Conservation (phyloP, 768 basidiomycete species). For the Suillus hirtellus region DNA sequence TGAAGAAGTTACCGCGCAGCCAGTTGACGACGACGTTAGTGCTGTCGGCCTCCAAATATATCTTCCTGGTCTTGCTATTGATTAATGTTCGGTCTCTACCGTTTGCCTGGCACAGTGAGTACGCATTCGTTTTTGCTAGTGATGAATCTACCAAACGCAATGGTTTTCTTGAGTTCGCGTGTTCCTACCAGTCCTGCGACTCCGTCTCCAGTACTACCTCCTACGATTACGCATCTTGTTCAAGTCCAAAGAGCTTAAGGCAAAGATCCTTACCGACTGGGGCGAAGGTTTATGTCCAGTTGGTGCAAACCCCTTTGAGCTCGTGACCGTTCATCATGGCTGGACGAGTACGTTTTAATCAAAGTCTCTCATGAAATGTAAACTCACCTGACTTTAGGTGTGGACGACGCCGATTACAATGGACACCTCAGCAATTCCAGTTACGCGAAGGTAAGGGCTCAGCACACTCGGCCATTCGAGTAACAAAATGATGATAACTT, state of each 20-base stretch:
- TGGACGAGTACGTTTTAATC: slow-evolving; percentile 52
- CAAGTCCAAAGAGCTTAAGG: slow-evolving; percentile 33
- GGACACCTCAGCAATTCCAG: slow-evolving; percentile 79
- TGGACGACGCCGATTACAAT: slow-evolving; percentile 76
- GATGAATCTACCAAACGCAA: background rate
- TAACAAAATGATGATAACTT: background rate
- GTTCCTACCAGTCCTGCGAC: slow-evolving; percentile 45
- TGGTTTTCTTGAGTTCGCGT: slow-evolving; percentile 45
- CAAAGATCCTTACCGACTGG: slow-evolving; percentile 43
- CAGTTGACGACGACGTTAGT: background rate
- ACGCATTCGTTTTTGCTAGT: slow-evolving; percentile 1
- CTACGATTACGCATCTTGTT: slow-evolving; percentile 41
- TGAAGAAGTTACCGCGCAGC: background rate
- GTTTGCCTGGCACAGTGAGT: slow-evolving; percentile 68
- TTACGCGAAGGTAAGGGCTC: slow-evolving; percentile 62
- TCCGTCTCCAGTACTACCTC: slow-evolving; percentile 34
- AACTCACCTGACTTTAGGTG: slow-evolving; percentile 36
- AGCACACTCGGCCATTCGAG: too few species aligned
- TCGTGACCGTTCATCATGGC: slow-evolving; percentile 39
- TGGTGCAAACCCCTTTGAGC: slow-evolving; percentile 56
- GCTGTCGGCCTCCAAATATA: slow-evolving; percentile 41
- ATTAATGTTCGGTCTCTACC: slow-evolving; percentile 64
- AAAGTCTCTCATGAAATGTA: background rate
- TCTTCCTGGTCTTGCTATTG: slow-evolving; percentile 51
- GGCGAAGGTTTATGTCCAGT: slow-evolving; percentile 50